Base-by-base conservation (phyloP, 805 yeast species). In the Zygotorulaspora sp. region DNA sequence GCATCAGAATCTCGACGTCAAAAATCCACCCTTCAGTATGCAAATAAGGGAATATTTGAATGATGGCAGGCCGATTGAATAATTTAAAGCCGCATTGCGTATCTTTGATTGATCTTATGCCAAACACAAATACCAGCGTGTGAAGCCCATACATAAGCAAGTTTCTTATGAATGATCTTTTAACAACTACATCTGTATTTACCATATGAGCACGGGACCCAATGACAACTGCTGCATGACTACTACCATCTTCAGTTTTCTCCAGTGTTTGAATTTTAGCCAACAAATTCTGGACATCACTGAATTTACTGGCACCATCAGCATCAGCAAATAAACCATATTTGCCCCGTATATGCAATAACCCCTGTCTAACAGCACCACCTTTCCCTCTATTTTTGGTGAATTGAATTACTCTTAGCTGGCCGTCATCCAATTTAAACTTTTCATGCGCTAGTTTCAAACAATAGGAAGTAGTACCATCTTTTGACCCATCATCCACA, bases 21-120 rank as follows among this genome's bases (percentile, higher is more conserved):
- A 92, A 92, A 24, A 92, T 92, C 98, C 98, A 92, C 36, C 97
- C 80, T 62, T 92, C 98, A 8, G 95, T 90, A 61, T 90, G 97
- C 83, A 92, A 75, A 48, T 74, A 79, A 2, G 97, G 96, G 61
- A 88, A 87, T 29, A 92, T 84, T 36, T 53, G 53, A 12, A 52
- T 55, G 16, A 80, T 74, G 0, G 96, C 82, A 6, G 70, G 65
- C 43, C 78, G 74, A 49, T 90, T 85, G 63, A 90, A 92, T 61
- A 92, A 66, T 62, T 92, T 92, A 67, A 92, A 92, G 2, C 98
- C 98, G 67, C 98, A 92, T 67, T 92, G 98, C 8, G 98, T 92
- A 62, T 92, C 98, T 43, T 82, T 77, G 44, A 92, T 78, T 5
- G 78, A 72, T 49, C 95, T 72, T 32, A 92, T 84, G 11, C 98